Base-by-base conservation (phyloP, 345 rosid species). In the Physaria fendleri region DNA sequence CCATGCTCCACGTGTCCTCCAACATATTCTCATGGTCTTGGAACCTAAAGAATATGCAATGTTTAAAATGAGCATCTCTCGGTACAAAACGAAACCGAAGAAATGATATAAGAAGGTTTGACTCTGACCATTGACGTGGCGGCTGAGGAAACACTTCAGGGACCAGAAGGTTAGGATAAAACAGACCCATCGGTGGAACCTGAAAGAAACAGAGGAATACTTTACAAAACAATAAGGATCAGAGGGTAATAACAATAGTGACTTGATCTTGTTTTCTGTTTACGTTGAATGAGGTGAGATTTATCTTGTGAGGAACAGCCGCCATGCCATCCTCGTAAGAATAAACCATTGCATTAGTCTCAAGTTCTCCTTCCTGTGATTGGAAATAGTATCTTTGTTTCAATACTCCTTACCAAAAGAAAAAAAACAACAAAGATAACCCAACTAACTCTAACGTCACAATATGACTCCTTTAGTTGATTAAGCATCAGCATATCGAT, bases 121-220 rank as follows among this genome's bases (percentile, higher is more conserved):
- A 84, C 90, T 90, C 78, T 60, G 22, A 87, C 99, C 99, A 93
- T 24, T 87, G 52, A 25, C 86, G 92, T 22, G 95, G 97, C 38
- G 99, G 90, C 27, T 86, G 82, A 58, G 97, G 88, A 71, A 75
- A 87, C 50, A 72, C 81, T 72, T 89, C 97, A 50, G 99, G 91
- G 68, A 89, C 82, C 50, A 93, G 73, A 68, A 93, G 95, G 37
- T 58, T 83, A 53, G 95, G 99, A 62, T 80, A 82, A 77, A 93
- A 85, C 75, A 93, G 73, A 75, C 97, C 97, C 92, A 89, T 86
- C 6, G 99, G 94, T 62, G 97, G 89, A 59, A 93, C 97, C 97
- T 89, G 69, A 56, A 40, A 55, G 40, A 30, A n/a, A 50, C 64
- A 69, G 47, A 22, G 13, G 1, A 61, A 27, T 27, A 2, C 4